Evolutionary conservation across 306 rosid species (phyloP).

Genomic region (Cucumis cinereus): DNA sequence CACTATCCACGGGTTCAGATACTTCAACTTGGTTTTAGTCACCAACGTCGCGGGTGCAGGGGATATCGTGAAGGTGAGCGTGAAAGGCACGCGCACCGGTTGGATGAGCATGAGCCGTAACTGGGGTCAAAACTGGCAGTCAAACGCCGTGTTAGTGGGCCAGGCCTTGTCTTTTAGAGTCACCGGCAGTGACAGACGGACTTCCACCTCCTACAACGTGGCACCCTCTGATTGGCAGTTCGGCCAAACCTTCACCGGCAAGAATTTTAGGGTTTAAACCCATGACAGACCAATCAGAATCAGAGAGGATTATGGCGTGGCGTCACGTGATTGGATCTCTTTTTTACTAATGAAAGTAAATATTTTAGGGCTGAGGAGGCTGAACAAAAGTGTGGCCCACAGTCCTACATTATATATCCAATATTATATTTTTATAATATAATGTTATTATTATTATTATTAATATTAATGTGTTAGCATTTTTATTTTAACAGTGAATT

Average conservation of each 20-base stretch:
- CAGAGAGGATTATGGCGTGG: not conserved
- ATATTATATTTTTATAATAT: not conserved
- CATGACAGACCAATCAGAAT: not conserved
- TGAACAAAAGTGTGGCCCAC: constrained; percentile 14
- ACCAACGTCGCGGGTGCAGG: constrained; percentile 71
- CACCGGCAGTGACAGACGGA: constrained; percentile 43
- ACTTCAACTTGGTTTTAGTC: constrained; percentile 50
- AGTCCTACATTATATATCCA: not conserved
- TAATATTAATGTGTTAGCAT: not conserved
- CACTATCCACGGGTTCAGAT: constrained; percentile 42
- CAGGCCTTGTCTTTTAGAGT: constrained; percentile 52
- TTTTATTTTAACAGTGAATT: not conserved
- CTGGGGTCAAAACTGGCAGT: constrained; percentile 78
- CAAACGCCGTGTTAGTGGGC: constrained; percentile 57
- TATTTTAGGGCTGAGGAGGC: not conserved
- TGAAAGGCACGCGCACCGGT: constrained; percentile 40
- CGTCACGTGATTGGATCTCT: not conserved
- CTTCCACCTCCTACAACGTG: constrained; percentile 48
- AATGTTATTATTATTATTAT: not conserved
- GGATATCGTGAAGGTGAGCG: constrained; percentile 36
- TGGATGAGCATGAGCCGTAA: constrained; percentile 59
- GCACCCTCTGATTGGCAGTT: constrained; percentile 52
- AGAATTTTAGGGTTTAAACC: constrained; percentile 37
- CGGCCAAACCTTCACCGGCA: constrained; percentile 58
- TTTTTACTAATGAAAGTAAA: not conserved